A percentile compares a stretch with the other conserved stretches of the same genome.
These are phyloP conservation scores for Pichia paraexigua DNA, from an alignment of 805 yeast genomes.

Conservation along the genomic window DNA sequence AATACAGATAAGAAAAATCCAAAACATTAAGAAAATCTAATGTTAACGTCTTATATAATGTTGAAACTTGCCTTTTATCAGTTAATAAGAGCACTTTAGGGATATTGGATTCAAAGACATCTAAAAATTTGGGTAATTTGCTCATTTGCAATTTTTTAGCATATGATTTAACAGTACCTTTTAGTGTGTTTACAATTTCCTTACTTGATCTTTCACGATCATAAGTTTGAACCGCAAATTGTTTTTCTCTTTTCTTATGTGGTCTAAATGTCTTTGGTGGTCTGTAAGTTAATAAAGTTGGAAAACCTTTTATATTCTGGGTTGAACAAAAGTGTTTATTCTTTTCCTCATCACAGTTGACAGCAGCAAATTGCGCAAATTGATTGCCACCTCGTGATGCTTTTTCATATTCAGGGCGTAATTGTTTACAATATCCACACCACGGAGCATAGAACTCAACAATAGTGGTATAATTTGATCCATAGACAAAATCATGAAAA, in stretches of 20 bases:
- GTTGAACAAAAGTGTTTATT: constrained; percentile 65
- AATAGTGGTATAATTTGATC: constrained; percentile 69
- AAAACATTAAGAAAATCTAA: constrained; percentile 52
- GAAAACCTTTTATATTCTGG: constrained; percentile 67
- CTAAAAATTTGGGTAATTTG: constrained; percentile 26
- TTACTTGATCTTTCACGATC: constrained; percentile 53
- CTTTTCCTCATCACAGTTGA: constrained; percentile 69
- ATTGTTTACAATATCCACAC: constrained; percentile 89
- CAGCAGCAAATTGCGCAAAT: constrained; percentile 63
- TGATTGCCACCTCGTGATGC: constrained; percentile 54
- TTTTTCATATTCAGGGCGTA: constrained; percentile 56
- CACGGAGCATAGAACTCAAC: constrained; percentile 95
- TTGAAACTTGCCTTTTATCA: constrained; percentile 39
- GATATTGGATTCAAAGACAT: constrained; percentile 6
- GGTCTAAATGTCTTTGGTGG: constrained; percentile 53
- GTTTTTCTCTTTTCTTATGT: constrained; percentile 1
- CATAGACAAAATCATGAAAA: constrained; percentile 59
- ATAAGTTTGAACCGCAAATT: constrained; percentile 37
- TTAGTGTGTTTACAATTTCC: constrained; percentile 45
- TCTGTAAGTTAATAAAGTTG: constrained; percentile 73
- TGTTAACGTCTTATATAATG: constrained; percentile 58
- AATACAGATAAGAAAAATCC: constrained; percentile 39
- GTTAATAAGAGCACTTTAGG: constrained; percentile 48
- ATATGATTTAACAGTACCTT: constrained; percentile 57
- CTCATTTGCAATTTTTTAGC: constrained; percentile 41